Percentiles rank a stretch among this genome's conserved stretches.
Evolutionary conservation across 805 yeast genomes (phyloP).

Genomic region (Wickerhamomyces hampshirensis): DNA sequence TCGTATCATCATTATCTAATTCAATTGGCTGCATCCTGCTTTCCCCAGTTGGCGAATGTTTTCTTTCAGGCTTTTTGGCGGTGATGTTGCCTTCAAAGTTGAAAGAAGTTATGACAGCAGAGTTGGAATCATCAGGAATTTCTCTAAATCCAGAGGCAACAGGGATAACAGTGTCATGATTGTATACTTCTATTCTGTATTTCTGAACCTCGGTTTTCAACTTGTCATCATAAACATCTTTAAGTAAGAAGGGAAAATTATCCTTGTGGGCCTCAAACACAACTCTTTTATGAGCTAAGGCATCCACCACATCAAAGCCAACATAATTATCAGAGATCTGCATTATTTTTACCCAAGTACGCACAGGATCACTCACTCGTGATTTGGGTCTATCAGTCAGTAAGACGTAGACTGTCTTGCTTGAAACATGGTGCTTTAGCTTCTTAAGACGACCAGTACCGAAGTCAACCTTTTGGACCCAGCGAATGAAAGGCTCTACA

Average conservation of each 20-base stretch:
- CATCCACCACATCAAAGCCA: constrained; percentile 8
- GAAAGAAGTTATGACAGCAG: too few species aligned
- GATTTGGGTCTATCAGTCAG: constrained; percentile 6
- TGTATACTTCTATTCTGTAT: too few species aligned
- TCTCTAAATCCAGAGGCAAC: too few species aligned
- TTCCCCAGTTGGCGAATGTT: too few species aligned
- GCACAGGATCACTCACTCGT: constrained; percentile 2
- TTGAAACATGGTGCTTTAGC: constrained; percentile 1
- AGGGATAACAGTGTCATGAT: too few species aligned
- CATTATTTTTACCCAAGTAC: constrained; percentile 7
- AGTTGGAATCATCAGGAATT: too few species aligned
- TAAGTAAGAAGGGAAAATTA: constrained; percentile 1
- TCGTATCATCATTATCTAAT: not conserved
- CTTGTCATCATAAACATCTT: too few species aligned
- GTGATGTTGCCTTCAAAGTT: too few species aligned
- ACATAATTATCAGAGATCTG: constrained; percentile 1
- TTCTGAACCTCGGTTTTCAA: too few species aligned
- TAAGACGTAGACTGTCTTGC: constrained; percentile 2
- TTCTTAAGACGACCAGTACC: too few species aligned
- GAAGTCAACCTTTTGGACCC: constrained; percentile 7
- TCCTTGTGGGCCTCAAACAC: not conserved
- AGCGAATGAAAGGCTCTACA: constrained; percentile 4
- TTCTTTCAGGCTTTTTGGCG: too few species aligned
- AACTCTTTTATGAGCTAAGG: not conserved
- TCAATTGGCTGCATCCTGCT: too few species aligned